Conservation (phyloP, 192 early-diverging fungal genomes). For the Bifiguratus adelaidae region DNA sequence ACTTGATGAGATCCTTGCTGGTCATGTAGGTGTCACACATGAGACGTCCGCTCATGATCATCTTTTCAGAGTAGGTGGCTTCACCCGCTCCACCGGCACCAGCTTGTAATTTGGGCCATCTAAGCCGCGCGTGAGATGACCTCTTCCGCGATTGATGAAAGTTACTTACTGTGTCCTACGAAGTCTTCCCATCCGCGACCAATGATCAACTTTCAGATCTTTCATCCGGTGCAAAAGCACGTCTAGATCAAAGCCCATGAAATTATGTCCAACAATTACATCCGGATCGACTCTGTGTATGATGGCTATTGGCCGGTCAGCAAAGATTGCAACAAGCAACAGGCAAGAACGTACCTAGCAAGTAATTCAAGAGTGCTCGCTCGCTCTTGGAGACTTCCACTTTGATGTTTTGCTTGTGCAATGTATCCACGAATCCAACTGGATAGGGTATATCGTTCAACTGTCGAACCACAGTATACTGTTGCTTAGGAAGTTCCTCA, state of each 20-base stretch:
- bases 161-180: conserved; percentile 49
- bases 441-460: conserved; percentile 66
- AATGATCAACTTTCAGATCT: conserved; percentile 56
- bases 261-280: conserved; percentile 92
- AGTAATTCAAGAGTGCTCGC: conserved; percentile 61
- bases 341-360: conserved; percentile 41
- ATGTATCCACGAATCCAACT: conserved; percentile 54
- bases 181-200: conserved; percentile 86
- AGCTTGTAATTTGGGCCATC: conserved; percentile 76
- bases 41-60: conserved; percentile 73
- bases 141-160: neutral
- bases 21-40: conserved; percentile 90
- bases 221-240: conserved; percentile 92
- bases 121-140: neutral
- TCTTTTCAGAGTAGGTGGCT: conserved; percentile 62
- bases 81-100: conserved; percentile 77
- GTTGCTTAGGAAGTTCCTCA: conserved; percentile 25
- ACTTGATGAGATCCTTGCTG: conserved; percentile 75
- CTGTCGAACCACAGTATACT: conserved; percentile 67
- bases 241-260: conserved; percentile 91
- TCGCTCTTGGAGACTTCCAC: conserved; percentile 64
- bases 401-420: conserved; percentile 28
- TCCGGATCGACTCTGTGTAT: conserved; percentile 82
- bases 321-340: neutral
- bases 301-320: conserved; percentile 28